Evolutionary conservation across 1,284 basidiomycete species (phyloP).

Genomic region (Athelia sp.): DNA sequence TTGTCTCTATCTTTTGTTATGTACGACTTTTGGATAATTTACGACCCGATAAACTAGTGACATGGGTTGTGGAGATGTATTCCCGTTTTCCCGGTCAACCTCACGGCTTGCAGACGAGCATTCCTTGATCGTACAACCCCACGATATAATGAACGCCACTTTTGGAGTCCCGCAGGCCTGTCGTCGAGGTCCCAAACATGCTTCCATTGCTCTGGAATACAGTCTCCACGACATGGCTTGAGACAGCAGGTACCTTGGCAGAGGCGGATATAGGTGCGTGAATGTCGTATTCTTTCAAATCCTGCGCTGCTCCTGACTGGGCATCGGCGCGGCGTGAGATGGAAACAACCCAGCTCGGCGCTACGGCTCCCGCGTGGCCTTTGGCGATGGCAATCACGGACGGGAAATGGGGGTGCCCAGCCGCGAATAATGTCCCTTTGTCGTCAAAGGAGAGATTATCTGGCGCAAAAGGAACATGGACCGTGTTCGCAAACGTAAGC

Average conservation of each 20-base stretch:
- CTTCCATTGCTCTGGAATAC: slow-evolving; percentile 62
- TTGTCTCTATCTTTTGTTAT: no score
- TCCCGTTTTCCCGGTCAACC: not conserved
- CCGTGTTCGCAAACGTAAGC: slow-evolving; percentile 30
- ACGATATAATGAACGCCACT: slow-evolving; percentile 44
- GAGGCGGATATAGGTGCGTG: slow-evolving; percentile 40
- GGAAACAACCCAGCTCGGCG: slow-evolving; percentile 54
- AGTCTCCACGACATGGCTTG: slow-evolving; percentile 41
- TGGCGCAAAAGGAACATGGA: slow-evolving; percentile 50
- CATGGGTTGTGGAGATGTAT: not conserved
- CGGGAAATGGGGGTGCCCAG: slow-evolving; percentile 63
- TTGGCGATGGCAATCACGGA: slow-evolving; percentile 39
- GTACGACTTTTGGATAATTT: no score
- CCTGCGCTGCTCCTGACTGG: slow-evolving; percentile 8
- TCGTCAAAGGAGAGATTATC: slow-evolving; percentile 59
- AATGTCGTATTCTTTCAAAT: slow-evolving; percentile 28
- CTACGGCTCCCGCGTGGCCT: slow-evolving; percentile 28
- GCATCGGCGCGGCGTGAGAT: slow-evolving; percentile 23
- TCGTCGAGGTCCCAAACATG: slow-evolving; percentile 45
- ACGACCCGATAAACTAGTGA: no score
- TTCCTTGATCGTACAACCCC: slow-evolving; percentile 53
- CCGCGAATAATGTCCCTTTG: slow-evolving; percentile 43
- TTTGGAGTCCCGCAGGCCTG: slow-evolving; percentile 42
- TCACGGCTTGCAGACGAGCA: slow-evolving; percentile 41
- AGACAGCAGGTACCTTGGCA: slow-evolving; percentile 30